phyloP scores from a whole-genome alignment of 129 eudicot genomes.

The Deinandra increscens region DNA sequence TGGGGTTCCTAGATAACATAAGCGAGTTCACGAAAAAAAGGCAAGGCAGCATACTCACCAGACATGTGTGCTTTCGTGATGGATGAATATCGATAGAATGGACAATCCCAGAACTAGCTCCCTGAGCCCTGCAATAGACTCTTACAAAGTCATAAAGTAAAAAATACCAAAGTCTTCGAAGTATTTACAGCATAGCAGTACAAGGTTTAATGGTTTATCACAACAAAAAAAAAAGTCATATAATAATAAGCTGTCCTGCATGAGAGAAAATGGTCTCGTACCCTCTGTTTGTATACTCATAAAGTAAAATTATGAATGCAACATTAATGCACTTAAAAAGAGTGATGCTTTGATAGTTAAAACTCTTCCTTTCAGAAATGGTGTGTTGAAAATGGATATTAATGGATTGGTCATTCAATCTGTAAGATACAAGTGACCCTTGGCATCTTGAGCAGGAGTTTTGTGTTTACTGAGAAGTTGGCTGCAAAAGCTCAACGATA shows the following conservation, averaged over 20 bases:
- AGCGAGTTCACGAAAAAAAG: slow-evolving; percentile 1
- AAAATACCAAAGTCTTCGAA: background rate
- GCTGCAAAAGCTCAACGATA: background rate
- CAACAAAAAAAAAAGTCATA: background rate
- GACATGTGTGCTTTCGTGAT: slow-evolving; percentile 86
- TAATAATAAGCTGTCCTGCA: background rate
- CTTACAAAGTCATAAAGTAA: slow-evolving; percentile 6
- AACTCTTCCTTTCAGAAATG: background rate
- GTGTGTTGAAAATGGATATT: background rate
- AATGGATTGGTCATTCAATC: background rate
- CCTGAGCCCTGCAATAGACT: slow-evolving; percentile 56
- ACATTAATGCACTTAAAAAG: background rate
- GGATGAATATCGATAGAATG: slow-evolving; percentile 92
- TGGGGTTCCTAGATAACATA: background rate
- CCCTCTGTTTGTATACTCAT: background rate
- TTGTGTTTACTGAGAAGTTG: background rate
- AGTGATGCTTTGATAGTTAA: background rate
- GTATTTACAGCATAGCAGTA: background rate
- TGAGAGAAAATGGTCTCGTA: background rate
- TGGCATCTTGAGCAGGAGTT: background rate
- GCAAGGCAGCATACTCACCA: slow-evolving; percentile 47
- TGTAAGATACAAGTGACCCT: slow-evolving; percentile 7
- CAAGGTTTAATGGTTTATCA: background rate
- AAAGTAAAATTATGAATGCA: background rate
- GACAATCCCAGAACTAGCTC: slow-evolving; percentile 62